phyloP scores from a whole-genome alignment of 2,329 filamentous ascomycete genomes.

The Rhexocercosporidium sp. region DNA sequence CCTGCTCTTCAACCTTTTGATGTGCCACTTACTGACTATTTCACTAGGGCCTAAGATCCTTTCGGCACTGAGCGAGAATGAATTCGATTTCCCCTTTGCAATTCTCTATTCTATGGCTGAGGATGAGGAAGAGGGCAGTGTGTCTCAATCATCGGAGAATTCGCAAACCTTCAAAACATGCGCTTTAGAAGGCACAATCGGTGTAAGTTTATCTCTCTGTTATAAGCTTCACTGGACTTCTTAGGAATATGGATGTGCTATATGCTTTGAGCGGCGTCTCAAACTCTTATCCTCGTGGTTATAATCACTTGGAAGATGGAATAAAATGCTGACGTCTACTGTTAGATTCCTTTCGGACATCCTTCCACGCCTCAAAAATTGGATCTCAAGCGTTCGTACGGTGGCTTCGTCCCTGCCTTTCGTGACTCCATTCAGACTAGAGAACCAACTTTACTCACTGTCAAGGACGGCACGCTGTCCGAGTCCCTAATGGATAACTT shows the following conservation, averaged over 20 bases:
- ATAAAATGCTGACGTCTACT: not conserved
- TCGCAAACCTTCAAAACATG: conserved; percentile 65
- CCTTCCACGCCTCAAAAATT: conserved; percentile 62
- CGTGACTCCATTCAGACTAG: conserved; percentile 73
- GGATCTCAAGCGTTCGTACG: conserved; percentile 71
- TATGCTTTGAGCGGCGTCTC: not conserved
- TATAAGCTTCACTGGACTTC: no score
- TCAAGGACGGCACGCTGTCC: conserved; percentile 68
- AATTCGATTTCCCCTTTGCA: conserved; percentile 76
- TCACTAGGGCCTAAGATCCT: conserved; percentile 60
- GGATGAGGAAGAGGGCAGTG: conserved; percentile 66
- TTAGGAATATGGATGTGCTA: no score
- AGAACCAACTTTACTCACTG: conserved; percentile 68
- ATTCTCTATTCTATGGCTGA: conserved; percentile 78
- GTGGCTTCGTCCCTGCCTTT: conserved; percentile 79
- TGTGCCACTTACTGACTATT: not conserved
- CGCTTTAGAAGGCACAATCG: conserved; percentile 73
- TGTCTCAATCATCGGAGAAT: conserved; percentile 64
- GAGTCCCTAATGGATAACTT: conserved; percentile 67
- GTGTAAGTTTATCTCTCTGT: conserved; percentile 40
- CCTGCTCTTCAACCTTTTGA: not conserved
- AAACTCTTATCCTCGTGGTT: not conserved
- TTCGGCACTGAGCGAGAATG: conserved; percentile 71
- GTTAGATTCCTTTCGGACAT: conserved; percentile 64
- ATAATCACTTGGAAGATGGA: not conserved